These are phyloP conservation scores for Iris pallida DNA, from an alignment of 116 monocot species.

Conservation along the genomic window DNA sequence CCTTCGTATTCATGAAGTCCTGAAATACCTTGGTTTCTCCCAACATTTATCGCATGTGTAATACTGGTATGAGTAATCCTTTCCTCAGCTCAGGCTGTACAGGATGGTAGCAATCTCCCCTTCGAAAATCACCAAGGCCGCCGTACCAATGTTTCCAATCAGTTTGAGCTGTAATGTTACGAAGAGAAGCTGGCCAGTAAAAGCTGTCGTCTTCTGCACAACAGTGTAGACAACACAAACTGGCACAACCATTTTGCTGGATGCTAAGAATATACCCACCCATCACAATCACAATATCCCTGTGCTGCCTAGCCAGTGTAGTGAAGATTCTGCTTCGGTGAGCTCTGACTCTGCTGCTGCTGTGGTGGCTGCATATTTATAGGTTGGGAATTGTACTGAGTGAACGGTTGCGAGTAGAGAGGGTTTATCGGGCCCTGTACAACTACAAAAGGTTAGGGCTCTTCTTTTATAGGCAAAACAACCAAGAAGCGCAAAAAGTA, in stretches of 20 bases:
- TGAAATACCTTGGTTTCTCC: no score
- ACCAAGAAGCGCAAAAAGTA: not conserved
- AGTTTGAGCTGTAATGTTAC: not conserved
- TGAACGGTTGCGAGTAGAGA: constrained; percentile 73
- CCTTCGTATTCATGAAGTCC: no score
- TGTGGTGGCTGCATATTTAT: constrained; percentile 50
- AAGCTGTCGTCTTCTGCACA: constrained; percentile 1
- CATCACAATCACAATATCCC: constrained; percentile 3
- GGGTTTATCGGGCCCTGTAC: constrained; percentile 75
- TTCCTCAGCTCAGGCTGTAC: constrained; percentile 9
- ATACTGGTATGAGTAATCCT: constrained; percentile 10
- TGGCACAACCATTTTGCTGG: constrained; percentile 6
- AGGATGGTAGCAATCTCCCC: not conserved
- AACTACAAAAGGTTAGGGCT: constrained; percentile 3
- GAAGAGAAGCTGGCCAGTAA: not conserved
- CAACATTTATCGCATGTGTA: no score
- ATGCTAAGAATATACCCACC: constrained; percentile 11
- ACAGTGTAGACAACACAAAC: not conserved
- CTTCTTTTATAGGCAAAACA: not conserved
- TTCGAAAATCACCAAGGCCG: not conserved
- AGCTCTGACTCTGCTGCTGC: constrained; percentile 16
- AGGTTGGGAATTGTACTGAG: constrained; percentile 73
- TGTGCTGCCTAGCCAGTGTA: constrained; percentile 2
- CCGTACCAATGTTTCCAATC: not conserved
- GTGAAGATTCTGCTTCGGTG: constrained; percentile 7